A percentile compares a stretch with the other conserved stretches of the same genome.
Evolutionary conservation across 2,329 filamentous ascomycete species (phyloP).

Genomic region (Knoxdaviesia capensis): DNA sequence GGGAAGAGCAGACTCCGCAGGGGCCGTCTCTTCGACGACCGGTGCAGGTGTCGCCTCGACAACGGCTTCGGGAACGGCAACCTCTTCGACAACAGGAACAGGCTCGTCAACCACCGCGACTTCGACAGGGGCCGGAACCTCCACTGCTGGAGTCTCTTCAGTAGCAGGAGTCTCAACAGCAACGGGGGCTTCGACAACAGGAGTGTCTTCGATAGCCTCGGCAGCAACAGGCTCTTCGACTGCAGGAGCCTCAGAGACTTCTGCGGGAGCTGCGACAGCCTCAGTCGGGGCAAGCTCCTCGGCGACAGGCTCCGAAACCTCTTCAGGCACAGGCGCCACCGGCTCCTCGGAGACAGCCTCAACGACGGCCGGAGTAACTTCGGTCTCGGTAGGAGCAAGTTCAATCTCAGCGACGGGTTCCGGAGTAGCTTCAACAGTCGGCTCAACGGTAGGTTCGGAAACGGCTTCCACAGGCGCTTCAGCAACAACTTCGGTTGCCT

Average conservation of each 20-base stretch:
- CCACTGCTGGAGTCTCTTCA: neutral
- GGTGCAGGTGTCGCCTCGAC: too few relatives aligned
- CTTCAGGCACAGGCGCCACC: neutral
- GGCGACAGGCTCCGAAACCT: neutral
- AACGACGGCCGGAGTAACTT: neutral
- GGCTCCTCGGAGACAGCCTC: neutral
- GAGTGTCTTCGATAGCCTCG: neutral
- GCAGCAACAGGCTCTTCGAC: neutral
- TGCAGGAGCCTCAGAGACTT: neutral
- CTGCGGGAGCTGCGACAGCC: neutral
- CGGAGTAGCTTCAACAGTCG: neutral
- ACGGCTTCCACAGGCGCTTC: neutral
- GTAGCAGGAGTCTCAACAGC: neutral
- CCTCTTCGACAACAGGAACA: slow-evolving; percentile 4
- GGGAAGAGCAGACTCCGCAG: too few relatives aligned
- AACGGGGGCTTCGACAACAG: neutral
- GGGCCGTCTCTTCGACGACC: too few relatives aligned
- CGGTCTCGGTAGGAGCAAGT: neutral
- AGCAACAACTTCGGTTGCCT: neutral
- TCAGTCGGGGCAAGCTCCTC: neutral
- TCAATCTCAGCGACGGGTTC: neutral
- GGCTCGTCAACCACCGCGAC: slow-evolving; percentile 2
- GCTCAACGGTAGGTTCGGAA: neutral
- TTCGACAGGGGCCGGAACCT: neutral
- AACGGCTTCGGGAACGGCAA: slow-evolving; percentile 1